Conservation (phyloP, 139 green algal genomes). For the Coccomyxa sp. region DNA sequence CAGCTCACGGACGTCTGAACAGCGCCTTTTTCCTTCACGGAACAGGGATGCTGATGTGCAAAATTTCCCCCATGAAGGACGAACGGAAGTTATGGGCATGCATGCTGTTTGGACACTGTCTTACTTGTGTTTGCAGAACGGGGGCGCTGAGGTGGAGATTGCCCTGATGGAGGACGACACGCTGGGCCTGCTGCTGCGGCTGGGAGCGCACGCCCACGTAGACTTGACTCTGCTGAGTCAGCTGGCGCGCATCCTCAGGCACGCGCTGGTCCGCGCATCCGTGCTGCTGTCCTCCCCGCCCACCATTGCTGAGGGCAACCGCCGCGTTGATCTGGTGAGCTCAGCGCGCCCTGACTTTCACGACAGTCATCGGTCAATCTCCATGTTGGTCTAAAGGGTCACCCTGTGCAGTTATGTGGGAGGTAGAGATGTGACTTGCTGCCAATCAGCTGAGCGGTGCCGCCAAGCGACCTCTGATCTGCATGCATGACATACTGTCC, state of each 20-base stretch:
- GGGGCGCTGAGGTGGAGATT: background rate
- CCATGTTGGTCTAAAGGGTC: too few species aligned
- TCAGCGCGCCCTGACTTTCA: too few species aligned
- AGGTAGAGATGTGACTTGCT: too few species aligned
- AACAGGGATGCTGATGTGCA: background rate
- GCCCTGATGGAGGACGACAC: conserved; percentile 7
- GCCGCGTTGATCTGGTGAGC: background rate
- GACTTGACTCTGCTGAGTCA: conserved; percentile 28
- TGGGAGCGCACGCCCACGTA: conserved; percentile 33
- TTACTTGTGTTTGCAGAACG: background rate
- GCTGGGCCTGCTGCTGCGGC: conserved; percentile 22
- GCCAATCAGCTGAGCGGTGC: too few species aligned
- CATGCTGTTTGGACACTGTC: background rate
- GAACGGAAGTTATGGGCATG: too few species aligned
- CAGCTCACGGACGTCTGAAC: background rate
- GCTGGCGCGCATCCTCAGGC: conserved; percentile 2
- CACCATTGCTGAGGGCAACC: background rate
- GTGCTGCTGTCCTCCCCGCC: background rate
- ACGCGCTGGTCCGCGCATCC: background rate
- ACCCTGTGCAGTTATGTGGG: too few species aligned
- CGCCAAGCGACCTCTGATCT: too few species aligned
- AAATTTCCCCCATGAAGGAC: too few species aligned
- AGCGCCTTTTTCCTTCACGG: background rate
- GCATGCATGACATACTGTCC: too few species aligned
- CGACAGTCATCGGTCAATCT: too few species aligned